Percentiles rank a stretch among this genome's conserved stretches.
Evolutionary conservation across 75 land plant genomes (phyloP).

Genomic region (Picea sitchensis): DNA sequence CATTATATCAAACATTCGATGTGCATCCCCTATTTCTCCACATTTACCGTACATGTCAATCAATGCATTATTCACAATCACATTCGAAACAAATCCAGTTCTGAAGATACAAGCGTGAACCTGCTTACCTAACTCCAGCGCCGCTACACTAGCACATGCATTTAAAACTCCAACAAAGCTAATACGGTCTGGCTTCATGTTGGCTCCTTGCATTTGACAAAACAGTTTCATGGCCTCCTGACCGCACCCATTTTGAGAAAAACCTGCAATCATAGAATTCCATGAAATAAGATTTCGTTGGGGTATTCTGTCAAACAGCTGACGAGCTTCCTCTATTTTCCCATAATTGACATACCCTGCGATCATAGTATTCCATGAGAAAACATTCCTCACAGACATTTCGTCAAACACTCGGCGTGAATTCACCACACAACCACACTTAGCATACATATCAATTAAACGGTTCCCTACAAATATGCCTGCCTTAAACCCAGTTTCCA

Average conservation of each 20-base stretch:
- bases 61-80: constrained; percentile 6
- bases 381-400: constrained; percentile 7
- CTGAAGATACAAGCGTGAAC: background rate
- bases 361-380: constrained; percentile 30
- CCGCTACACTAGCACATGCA: constrained; percentile 17
- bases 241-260: constrained; percentile 4
- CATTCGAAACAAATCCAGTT: constrained; percentile 1
- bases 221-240: constrained; percentile 7
- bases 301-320: constrained; percentile 9
- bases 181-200: constrained; percentile 12
- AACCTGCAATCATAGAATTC: constrained; percentile 14
- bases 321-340: background rate
- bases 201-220: constrained; percentile 1
- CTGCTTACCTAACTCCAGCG: constrained; percentile 4
- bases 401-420: constrained; percentile 13
- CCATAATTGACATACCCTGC: constrained; percentile 17
- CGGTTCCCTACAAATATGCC: constrained; percentile 16
- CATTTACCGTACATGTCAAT: constrained; percentile 18
- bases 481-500: constrained; percentile 8
- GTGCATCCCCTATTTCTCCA: constrained; percentile 9
- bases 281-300: constrained; percentile 20
- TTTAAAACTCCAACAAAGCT: constrained; percentile 12
- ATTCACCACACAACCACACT: constrained; percentile 9
- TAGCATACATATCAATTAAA: constrained; percentile 23
- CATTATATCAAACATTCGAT: constrained; percentile 2